phyloP scores from a whole-genome alignment of 2,329 filamentous ascomycete species.

The Chrysoporthe austroafricana region DNA sequence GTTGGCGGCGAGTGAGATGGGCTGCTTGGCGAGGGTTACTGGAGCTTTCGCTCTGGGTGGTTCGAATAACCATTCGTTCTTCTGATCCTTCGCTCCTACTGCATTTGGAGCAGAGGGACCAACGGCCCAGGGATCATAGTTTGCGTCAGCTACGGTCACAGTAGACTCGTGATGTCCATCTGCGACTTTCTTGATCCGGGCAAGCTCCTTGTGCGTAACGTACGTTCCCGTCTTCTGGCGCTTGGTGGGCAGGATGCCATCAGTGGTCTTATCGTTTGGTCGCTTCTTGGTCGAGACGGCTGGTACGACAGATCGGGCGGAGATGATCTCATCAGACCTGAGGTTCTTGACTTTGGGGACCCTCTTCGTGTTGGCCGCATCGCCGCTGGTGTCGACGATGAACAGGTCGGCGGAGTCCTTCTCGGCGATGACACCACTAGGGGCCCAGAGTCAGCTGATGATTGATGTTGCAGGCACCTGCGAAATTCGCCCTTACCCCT shows the following conservation, averaged over 20 bases:
- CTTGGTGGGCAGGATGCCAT: slow-evolving; percentile 77
- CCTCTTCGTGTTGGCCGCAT: slow-evolving; percentile 66
- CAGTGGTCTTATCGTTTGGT: slow-evolving; percentile 67
- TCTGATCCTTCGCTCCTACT: slow-evolving; percentile 58
- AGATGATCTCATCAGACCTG: slow-evolving; percentile 90
- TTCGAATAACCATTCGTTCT: slow-evolving; percentile 36
- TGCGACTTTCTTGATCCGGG: slow-evolving; percentile 77
- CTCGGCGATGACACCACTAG: slow-evolving; percentile 78
- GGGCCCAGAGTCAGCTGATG: background rate
- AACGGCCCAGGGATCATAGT: slow-evolving; percentile 78
- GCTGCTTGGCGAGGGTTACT: slow-evolving; percentile 72
- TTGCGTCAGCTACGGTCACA: slow-evolving; percentile 61
- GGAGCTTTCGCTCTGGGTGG: slow-evolving; percentile 60
- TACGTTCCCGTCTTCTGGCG: slow-evolving; percentile 72
- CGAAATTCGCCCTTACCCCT: slow-evolving; percentile 65
- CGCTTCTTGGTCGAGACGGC: slow-evolving; percentile 81
- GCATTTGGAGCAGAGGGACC: slow-evolving; percentile 35
- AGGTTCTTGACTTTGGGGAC: slow-evolving; percentile 74
- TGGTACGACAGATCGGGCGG: slow-evolving; percentile 79
- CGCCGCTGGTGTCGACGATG: slow-evolving; percentile 76
- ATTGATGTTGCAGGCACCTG: background rate
- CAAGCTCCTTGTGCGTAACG: slow-evolving; percentile 83
- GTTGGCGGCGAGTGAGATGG: slow-evolving; percentile 80
- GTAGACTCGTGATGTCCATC: slow-evolving; percentile 67
- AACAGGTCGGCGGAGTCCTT: slow-evolving; percentile 85